Base-by-base conservation (phyloP, 208 protist species). In the Porcisia hertigi region DNA sequence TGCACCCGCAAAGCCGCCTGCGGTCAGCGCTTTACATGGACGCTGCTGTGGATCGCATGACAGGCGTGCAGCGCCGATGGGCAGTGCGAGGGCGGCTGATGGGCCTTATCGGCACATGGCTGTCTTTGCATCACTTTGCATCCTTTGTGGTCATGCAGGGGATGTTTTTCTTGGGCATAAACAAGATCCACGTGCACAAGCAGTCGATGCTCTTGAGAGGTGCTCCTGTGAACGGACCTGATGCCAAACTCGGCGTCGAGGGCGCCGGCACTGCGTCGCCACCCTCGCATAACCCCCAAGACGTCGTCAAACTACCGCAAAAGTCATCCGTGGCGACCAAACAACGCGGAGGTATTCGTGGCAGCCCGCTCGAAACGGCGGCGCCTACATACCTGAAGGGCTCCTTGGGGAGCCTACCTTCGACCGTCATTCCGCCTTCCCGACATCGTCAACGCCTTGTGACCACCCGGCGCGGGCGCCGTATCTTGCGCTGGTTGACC, bases 131-230 rank as follows among this genome's bases (percentile, higher is more conserved):
- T 20, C 80, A 86, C 70, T 92, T 92, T 53, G 79, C 81, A 25
- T 82, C 79, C 16, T 90, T 83, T 83, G 83, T 87, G 18, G 34
- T 88, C 7, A 85, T 88, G 79, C 78, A 88, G 69, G 58, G 77
- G 9, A 85, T 86, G 30, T 85, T 88, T 55, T 88, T 90, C 58
- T 62, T 91, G 18, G 90, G 90, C 18, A 67, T 92, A 4, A 76
- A 94, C 72, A 94, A 94, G 78, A 73, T 92, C 39, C 65, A 57
- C 18, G 75, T 79, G 16, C 65, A 57, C 53, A 9, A 69, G 34
- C 57, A 66, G 36, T 76, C 55, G 8, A 16, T 47, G 1, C 47
- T 81, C 1, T 63, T 76, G 30, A 71, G 57, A 39, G n/a, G 4
- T 5, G 75, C 25, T 30, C 11, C 16, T 1, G 30, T 25, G 16